These are phyloP conservation scores for Saprolegnia parasitica DNA, from an alignment of 352 stramenopile genomes.

Conservation along the genomic window DNA sequence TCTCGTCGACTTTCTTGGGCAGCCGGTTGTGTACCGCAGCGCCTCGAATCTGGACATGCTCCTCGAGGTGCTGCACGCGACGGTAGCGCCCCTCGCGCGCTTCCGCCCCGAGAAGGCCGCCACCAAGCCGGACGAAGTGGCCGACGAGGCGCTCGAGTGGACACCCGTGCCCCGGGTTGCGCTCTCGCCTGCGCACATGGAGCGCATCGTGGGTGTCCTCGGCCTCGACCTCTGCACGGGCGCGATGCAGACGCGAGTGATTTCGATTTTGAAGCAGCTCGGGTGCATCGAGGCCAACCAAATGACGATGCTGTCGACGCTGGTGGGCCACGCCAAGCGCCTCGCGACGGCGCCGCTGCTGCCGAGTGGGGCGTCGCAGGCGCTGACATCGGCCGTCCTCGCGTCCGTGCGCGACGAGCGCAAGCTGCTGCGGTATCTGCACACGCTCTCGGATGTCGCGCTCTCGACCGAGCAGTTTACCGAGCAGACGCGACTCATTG, in stretches of 20 bases:
- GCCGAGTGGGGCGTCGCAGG: slow-evolving; percentile 25
- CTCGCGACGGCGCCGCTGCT: slow-evolving; percentile 38
- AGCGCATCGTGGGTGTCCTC: slow-evolving; percentile 60
- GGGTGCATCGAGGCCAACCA: slow-evolving; percentile 61
- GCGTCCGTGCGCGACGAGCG: slow-evolving; percentile 84
- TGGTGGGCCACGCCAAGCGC: slow-evolving; percentile 55
- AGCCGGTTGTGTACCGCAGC: slow-evolving; percentile 81
- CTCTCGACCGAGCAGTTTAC: slow-evolving; percentile 62
- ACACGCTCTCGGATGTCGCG: slow-evolving; percentile 90
- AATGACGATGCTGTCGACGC: slow-evolving; percentile 52
- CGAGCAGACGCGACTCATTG: slow-evolving; percentile 62
- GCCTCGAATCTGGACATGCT: slow-evolving; percentile 90
- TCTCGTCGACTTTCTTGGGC: slow-evolving; percentile 86
- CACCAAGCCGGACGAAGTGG: slow-evolving; percentile 32
- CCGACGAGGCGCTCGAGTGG: slow-evolving; percentile 57
- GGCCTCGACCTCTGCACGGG: slow-evolving; percentile 71
- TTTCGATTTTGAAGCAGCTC: slow-evolving; percentile 73
- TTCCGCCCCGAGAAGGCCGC: slow-evolving; percentile 43
- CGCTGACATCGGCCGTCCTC: slow-evolving; percentile 67
- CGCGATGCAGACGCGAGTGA: slow-evolving; percentile 78
- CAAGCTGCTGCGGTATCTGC: slow-evolving; percentile 94
- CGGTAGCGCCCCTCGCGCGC: slow-evolving; percentile 83
- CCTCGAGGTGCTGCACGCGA: slow-evolving; percentile 87
- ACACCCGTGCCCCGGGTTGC: slow-evolving; percentile 57
- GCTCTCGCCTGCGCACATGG: slow-evolving; percentile 51